Evolutionary conservation across 441 rosid genomes (phyloP), one percentile per base, ranked within the genome.

Genomic region (Hura crepitans): DNA sequence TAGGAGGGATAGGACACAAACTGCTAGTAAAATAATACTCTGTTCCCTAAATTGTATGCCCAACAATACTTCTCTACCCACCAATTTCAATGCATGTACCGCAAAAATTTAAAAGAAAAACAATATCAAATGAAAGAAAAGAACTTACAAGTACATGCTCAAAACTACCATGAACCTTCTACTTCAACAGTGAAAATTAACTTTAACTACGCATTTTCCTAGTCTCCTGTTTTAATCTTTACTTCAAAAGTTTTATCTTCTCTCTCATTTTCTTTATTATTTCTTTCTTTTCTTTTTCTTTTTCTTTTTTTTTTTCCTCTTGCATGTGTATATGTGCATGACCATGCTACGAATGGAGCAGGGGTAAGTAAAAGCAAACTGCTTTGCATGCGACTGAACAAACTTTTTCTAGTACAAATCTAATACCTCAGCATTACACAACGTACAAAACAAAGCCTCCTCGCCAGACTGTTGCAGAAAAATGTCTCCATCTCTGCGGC

Each of bases 381-480:
- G n/a, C 25, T 33, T 45, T 39, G 27, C 23, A 54, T 54, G 17
- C 17, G 69, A 33, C 37, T n/a, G 62, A 69, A 43, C n/a, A 13
- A 37, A 72, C 14, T 43, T 45, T 23, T 42, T 37, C n/a, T 22
- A 37, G 20, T 65, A 77, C 39, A 70, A 60, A 58, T 23, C 17
- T 14, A 37, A 56, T 77, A 92, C 97, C 92, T 87, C 97, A 22
- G 94, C 94, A 81, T 92, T 89, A 86, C 99, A 92, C 77, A 94
- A 77, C 57, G 96, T 87, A 82, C 99, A 94, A 83, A 92, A 90
- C 57, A 92, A 58, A 71, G 90, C 90, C 54, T 89, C 97, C 49
- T 80, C 96, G 57, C 82, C 85, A 27, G 80, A 69, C 72, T 79
- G 86, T 75, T 82, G 84, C 69, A 69, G 85, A 6, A 80, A 61